phyloP scores from a whole-genome alignment of 352 stramenopile genomes.

The Plasmopara muralis region DNA sequence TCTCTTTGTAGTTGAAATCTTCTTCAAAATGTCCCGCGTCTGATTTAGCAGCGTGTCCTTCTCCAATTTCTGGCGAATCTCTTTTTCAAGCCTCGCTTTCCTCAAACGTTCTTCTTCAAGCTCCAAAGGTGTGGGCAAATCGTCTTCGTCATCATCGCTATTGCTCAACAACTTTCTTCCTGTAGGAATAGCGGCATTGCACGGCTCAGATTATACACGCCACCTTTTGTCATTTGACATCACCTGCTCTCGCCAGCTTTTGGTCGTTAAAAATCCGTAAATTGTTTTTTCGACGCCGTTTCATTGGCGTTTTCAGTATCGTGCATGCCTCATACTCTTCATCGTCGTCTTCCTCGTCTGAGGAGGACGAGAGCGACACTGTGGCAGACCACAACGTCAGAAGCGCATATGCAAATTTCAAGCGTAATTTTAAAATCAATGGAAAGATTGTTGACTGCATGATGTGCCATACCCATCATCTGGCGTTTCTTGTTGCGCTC shows the following conservation, averaged over 20 bases:
- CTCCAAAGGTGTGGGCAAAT: constrained; percentile 38
- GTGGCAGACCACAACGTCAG: neutral
- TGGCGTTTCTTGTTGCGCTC: constrained; percentile 58
- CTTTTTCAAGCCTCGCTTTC: constrained; percentile 37
- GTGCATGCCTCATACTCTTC: constrained; percentile 17
- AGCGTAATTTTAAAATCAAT: neutral
- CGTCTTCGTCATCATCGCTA: constrained; percentile 34
- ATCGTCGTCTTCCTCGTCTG: constrained; percentile 24
- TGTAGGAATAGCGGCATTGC: constrained; percentile 8
- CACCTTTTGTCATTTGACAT: neutral
- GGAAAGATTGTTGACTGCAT: neutral
- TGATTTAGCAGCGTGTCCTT: constrained; percentile 54
- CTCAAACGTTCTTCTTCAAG: constrained; percentile 26
- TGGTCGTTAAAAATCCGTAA: constrained; percentile 12
- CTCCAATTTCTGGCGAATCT: constrained; percentile 46
- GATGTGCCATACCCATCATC: constrained; percentile 43
- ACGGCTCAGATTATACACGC: neutral
- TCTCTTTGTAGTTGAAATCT: constrained; percentile 16
- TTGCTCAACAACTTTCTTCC: constrained; percentile 8
- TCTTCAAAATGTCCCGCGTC: constrained; percentile 55
- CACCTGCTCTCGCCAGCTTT: constrained; percentile 16
- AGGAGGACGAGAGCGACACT: constrained; percentile 47
- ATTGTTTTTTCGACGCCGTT: constrained; percentile 3
- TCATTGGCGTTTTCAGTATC: constrained; percentile 11
- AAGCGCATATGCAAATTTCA: neutral